Percentiles rank a stretch among this genome's conserved stretches.
Evolutionary conservation across 768 basidiomycete species (phyloP).

Genomic region (Mycena maculata): DNA sequence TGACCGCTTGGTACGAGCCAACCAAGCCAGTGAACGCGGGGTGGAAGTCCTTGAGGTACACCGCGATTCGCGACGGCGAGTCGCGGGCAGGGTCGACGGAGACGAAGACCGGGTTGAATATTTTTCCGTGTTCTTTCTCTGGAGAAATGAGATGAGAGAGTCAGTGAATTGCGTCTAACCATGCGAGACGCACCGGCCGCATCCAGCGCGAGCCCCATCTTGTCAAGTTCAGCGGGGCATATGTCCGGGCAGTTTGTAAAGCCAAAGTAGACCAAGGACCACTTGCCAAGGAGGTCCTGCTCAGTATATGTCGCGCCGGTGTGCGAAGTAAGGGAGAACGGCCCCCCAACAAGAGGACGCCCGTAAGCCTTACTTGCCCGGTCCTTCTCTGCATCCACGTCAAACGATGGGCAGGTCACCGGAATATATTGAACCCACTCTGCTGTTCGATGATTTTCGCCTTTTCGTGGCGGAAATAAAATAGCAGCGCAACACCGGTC

Average conservation of each 20-base stretch:
- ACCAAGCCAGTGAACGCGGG: constrained; percentile 89
- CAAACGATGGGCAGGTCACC: constrained; percentile 9
- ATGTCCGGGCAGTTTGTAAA: constrained; percentile 99
- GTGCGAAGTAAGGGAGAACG: constrained; percentile 81
- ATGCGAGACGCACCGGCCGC: constrained; percentile 66
- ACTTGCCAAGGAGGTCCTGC: constrained; percentile 86
- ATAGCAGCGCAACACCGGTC: constrained; percentile 84
- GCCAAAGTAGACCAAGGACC: constrained; percentile 96
- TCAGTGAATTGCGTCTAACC: neutral
- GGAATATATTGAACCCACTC: constrained; percentile 57
- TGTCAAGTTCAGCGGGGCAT: constrained; percentile 97
- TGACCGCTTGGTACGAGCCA: constrained; percentile 85
- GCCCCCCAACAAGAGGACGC: constrained; percentile 90
- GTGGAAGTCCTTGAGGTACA: constrained; percentile 89
- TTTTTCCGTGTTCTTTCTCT: constrained; percentile 77
- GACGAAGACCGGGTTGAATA: constrained; percentile 93
- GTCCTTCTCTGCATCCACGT: constrained; percentile 71
- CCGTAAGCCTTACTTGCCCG: constrained; percentile 80
- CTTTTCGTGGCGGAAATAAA: constrained; percentile 93
- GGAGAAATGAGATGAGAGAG: constrained; percentile 19
- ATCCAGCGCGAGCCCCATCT: constrained; percentile 84
- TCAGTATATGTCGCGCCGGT: constrained; percentile 82
- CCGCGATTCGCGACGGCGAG: constrained; percentile 65
- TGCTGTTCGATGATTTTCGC: constrained; percentile 78
- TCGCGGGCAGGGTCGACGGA: constrained; percentile 98